Percentiles rank a stretch among this genome's conserved stretches.
Evolutionary conservation across 2,329 filamentous ascomycete genomes (phyloP).

Genomic region (Dothistroma pini): DNA sequence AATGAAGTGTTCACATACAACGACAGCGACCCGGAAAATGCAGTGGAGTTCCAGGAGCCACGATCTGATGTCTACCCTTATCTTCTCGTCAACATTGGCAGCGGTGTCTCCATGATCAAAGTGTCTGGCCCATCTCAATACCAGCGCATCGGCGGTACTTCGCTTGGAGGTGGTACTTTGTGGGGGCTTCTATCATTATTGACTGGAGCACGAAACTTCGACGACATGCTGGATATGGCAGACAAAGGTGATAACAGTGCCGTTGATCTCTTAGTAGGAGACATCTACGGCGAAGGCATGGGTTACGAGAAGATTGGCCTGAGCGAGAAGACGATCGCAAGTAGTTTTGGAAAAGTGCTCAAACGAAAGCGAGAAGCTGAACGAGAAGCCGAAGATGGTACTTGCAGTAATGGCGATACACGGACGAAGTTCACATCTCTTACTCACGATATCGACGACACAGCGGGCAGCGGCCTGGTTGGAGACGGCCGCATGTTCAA

Average conservation of each 20-base stretch:
- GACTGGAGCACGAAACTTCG: constrained; percentile 91
- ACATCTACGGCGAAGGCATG: constrained; percentile 96
- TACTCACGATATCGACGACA: constrained; percentile 30
- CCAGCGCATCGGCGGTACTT: constrained; percentile 89
- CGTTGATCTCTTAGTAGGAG: constrained; percentile 94
- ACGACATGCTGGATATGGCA: constrained; percentile 92
- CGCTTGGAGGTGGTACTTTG: constrained; percentile 91
- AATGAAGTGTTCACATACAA: constrained; percentile 96
- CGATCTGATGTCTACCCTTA: constrained; percentile 89
- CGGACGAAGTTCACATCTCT: constrained; percentile 27
- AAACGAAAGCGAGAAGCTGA: constrained; percentile 86
- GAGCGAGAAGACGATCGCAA: constrained; percentile 93
- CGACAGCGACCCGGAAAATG: constrained; percentile 62
- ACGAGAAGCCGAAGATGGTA: constrained; percentile 68
- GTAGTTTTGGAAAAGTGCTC: constrained; percentile 95
- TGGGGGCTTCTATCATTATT: constrained; percentile 91
- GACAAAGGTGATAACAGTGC: constrained; percentile 87
- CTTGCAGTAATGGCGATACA: constrained; percentile 52
- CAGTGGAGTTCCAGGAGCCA: constrained; percentile 82
- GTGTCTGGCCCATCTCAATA: constrained; percentile 85
- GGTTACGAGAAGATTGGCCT: constrained; percentile 96
- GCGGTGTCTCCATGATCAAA: constrained; percentile 95
- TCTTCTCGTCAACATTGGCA: constrained; percentile 95
- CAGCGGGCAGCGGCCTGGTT: constrained; percentile 32
- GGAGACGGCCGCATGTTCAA: constrained; percentile 58